phyloP scores from a whole-genome alignment of 768 basidiomycete species.

The Naematelia encephala region DNA sequence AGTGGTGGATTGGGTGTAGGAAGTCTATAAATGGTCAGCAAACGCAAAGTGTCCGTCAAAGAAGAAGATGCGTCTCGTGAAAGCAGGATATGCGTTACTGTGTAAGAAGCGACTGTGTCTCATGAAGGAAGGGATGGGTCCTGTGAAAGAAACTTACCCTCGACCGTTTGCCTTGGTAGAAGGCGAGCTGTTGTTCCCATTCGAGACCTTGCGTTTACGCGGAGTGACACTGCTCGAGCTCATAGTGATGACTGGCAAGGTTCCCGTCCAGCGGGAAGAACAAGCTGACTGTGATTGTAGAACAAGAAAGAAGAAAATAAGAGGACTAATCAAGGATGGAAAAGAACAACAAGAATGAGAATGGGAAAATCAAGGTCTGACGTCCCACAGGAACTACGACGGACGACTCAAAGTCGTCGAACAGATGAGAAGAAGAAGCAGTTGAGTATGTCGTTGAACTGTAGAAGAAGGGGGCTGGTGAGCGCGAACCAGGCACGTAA shows the following conservation, averaged over 20 bases:
- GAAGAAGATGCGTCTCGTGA: no score
- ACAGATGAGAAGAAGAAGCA: not conserved
- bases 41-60: no score
- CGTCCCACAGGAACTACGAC: no score
- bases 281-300: no score
- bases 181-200: conserved; percentile 10
- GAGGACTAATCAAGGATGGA: not conserved
- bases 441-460: no score
- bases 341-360: not conserved
- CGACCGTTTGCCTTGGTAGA: conserved; percentile 13
- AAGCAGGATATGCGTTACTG: no score
- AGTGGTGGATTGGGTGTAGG: conserved; percentile 47
- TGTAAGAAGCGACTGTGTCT: no score
- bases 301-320: conserved; percentile 5
- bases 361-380: no score
- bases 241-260: not conserved
- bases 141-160: conserved; percentile 23
- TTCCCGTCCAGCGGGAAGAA: not conserved
- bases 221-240: conserved; percentile 22
- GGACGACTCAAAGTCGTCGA: no score
- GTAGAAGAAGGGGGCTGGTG: no score
- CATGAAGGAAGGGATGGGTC: no score
- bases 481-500: no score
- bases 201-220: conserved; percentile 28
- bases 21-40: conserved; percentile 13